phyloP scores from a whole-genome alignment of 2,329 filamentous ascomycete species.

The Beauveria scarabaeidicola region DNA sequence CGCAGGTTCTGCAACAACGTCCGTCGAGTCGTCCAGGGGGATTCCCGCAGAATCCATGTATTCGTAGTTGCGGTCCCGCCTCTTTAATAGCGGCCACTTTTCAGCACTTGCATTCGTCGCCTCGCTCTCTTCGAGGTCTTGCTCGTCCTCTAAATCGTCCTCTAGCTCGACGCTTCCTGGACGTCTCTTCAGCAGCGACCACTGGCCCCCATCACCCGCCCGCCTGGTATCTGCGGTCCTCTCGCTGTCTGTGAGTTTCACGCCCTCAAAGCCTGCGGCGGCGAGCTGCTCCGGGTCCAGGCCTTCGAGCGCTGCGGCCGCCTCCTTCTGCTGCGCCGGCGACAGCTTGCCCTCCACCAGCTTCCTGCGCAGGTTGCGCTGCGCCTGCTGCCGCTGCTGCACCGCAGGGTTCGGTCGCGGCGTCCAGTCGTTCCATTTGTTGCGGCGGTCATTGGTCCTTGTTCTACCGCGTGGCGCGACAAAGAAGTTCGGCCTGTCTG shows the following conservation, averaged over 20 bases:
- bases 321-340: background rate
- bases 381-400: background rate
- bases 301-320: background rate
- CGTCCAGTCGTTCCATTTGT: background rate
- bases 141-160: background rate
- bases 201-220: background rate
- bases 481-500: background rate
- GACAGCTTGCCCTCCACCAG: background rate
- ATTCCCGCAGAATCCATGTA: background rate
- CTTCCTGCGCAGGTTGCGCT: background rate
- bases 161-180: background rate
- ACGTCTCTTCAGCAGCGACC: background rate
- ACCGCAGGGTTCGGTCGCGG: background rate
- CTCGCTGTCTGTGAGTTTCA: background rate
- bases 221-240: background rate
- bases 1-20: background rate
- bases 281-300: background rate
- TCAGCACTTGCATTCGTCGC: background rate
- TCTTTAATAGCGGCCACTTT: conserved; percentile 9
- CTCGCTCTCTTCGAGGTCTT: too few relatives aligned
- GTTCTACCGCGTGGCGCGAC: background rate
- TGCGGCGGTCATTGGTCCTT: background rate
- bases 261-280: too few relatives aligned
- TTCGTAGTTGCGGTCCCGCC: background rate
- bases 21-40: background rate